phyloP scores from a whole-genome alignment of 176 grass and related monocot species.

The Luzula sylvatica region DNA sequence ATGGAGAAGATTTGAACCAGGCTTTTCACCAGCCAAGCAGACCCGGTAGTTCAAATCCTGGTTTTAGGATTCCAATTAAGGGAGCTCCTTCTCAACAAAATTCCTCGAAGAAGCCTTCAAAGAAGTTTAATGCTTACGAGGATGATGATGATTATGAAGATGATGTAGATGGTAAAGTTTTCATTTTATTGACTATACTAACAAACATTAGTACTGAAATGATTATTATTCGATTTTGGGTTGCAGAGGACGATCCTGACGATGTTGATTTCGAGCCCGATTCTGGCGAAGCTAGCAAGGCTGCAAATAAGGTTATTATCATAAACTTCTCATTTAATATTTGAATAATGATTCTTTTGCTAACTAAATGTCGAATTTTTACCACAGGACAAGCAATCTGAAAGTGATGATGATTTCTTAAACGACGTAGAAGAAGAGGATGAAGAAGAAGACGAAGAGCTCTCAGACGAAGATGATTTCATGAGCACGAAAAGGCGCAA shows the following conservation, averaged over 20 bases:
- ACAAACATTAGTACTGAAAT: not conserved
- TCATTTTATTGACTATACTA: not conserved
- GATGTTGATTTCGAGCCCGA: constrained; percentile 99
- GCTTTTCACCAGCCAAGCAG: constrained; percentile 33
- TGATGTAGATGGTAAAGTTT: constrained; percentile 66
- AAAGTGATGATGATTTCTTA: constrained; percentile 52
- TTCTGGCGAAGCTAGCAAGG: constrained; percentile 62
- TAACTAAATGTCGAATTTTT: not conserved
- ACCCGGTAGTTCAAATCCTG: constrained; percentile 35
- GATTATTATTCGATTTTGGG: constrained; percentile 22
- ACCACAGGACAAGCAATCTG: constrained; percentile 56
- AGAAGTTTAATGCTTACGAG: constrained; percentile 40
- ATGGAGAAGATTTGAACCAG: constrained; percentile 70
- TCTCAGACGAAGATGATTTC: constrained; percentile 67
- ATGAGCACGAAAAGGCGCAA: constrained; percentile 46
- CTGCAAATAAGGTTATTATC: constrained; percentile 44
- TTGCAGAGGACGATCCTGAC: constrained; percentile 93
- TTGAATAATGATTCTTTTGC: not conserved
- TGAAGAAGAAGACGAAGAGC: constrained; percentile 45
- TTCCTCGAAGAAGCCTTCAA: constrained; percentile 31
- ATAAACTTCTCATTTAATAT: constrained; percentile 10
- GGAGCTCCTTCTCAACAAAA: constrained; percentile 32
- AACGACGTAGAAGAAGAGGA: constrained; percentile 27
- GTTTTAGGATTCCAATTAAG: constrained; percentile 37
- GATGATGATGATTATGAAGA: constrained; percentile 55